Evolutionary conservation across 305 asterid genomes (phyloP).

Genomic region (Fraxinus platypoda): DNA sequence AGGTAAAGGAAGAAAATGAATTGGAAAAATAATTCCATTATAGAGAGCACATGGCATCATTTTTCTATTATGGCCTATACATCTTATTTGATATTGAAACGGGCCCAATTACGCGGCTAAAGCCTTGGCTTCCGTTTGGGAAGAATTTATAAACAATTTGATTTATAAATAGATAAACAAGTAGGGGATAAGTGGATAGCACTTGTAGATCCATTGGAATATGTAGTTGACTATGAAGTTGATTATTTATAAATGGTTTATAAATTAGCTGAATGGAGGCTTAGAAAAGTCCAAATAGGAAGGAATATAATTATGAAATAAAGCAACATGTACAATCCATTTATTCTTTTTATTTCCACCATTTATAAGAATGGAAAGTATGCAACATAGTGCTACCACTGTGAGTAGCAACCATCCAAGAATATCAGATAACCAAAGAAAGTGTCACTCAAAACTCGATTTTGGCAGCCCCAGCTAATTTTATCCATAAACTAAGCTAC

Average conservation of each 20-base stretch:
- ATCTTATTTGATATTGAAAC: neutral
- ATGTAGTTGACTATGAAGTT: neutral
- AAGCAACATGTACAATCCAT: neutral
- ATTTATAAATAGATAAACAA: neutral
- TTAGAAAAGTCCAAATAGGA: neutral
- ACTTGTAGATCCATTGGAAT: neutral
- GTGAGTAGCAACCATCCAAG: neutral
- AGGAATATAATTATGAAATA: neutral
- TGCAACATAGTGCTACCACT: neutral
- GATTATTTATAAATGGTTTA: neutral
- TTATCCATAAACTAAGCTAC: neutral
- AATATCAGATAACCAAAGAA: neutral
- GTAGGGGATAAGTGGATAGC: neutral
- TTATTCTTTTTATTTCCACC: neutral
- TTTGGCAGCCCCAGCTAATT: neutral
- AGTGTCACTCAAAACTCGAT: neutral
- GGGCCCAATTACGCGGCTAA: neutral
- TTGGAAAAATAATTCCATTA: neutral
- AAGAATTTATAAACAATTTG: neutral
- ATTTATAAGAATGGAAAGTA: neutral
- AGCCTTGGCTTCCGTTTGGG: neutral
- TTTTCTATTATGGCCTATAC: neutral
- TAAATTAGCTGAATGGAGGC: neutral
- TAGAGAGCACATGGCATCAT: neutral
- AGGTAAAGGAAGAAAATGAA: neutral